Base-by-base conservation (phyloP, 2,329 filamentous ascomycete genomes). In the Aureobasidium vineae region DNA sequence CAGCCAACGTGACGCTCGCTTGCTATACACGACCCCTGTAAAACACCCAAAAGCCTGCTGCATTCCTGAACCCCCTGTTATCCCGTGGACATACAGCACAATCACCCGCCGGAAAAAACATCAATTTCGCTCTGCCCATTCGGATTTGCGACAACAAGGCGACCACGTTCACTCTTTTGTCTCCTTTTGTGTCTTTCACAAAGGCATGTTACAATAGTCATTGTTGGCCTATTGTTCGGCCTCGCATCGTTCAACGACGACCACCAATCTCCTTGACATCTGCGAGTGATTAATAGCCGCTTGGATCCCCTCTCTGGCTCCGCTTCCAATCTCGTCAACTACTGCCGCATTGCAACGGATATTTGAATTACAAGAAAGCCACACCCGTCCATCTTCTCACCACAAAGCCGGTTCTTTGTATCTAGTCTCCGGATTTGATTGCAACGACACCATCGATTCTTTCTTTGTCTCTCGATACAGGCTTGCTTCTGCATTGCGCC, bases 341-440 rank as follows among this genome's bases (percentile, higher is more conserved):
- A 23, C 40, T 38, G 33, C 36, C 60, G 36, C 31, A 45, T 54
- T 26, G 50, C 31, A n/a, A 5, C 23, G 23, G 10, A 26, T 23
- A 64, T 64, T 64, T 64, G 49, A 36, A 11, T 52, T 63, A 1
- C 45, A 33, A 53, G 26, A 16, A 64, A 64, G 61, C 57, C 53
- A 57, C 63, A 57, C n/a, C 49, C 52, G 16, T 49, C 50, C 53
- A 26, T 36, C 38, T 49, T 49, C 50, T 19, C 40, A 41, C 49
- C 59, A 60, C 57, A 66, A 56, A 67, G 67, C 65, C 53, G 47
- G 60, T 59, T 66, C 67, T 68, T 68, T 68, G 67, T 68, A 28
- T 56, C 47, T 56, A 45, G 28, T 52, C 47, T 66, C 68, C 66
- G 68, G 66, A 67, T 63, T 69, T 61, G 65, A 65, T 33, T 41